Evolutionary conservation across 176 grass and related monocot species (phyloP).

Genomic region (Juncus inflexus): DNA sequence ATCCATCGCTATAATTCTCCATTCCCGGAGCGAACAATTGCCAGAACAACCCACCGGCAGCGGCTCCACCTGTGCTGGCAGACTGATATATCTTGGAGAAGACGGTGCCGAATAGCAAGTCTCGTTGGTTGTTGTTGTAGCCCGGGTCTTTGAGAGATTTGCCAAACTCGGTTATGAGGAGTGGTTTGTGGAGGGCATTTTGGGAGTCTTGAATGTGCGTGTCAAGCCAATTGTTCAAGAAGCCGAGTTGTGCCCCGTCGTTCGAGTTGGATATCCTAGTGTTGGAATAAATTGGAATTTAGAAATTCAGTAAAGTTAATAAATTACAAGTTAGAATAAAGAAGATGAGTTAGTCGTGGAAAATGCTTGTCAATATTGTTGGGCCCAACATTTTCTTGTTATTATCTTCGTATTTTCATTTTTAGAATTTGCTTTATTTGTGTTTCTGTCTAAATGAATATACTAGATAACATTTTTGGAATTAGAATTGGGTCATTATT

Average conservation of each 20-base stretch:
- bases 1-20: conserved; percentile 81
- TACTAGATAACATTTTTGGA: no score
- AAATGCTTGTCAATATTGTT: no score
- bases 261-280: conserved; percentile 42
- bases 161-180: conserved; percentile 82
- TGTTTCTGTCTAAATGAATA: no score
- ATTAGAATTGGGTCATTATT: no score
- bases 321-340: neutral
- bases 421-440: no score
- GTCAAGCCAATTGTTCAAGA: conserved; percentile 68
- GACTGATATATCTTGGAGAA: conserved; percentile 70
- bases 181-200: conserved; percentile 52
- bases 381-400: no score
- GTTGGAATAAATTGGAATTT: conserved; percentile 4
- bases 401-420: no score
- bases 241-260: conserved; percentile 48
- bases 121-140: conserved; percentile 48
- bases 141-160: conserved; percentile 66
- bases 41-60: conserved; percentile 80
- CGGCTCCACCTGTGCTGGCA: conserved; percentile 41
- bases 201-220: conserved; percentile 61
- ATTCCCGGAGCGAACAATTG: conserved; percentile 73
- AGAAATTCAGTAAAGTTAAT: neutral
- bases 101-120: conserved; percentile 53
- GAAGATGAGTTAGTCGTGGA: neutral